Evolutionary conservation across 345 rosid genomes (phyloP).

Genomic region (Kandelia obovata): DNA sequence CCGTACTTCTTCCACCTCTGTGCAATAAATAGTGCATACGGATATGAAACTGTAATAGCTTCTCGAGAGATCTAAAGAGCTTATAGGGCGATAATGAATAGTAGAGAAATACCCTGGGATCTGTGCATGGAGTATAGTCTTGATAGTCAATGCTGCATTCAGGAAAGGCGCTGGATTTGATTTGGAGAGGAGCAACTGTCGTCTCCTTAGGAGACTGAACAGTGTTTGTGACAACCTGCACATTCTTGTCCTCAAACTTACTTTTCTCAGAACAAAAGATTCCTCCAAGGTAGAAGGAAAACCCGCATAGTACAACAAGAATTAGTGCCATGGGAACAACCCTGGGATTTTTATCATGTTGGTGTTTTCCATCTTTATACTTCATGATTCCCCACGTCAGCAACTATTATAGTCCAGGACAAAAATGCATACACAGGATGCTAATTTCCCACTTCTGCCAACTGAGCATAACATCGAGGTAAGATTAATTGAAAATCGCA

Average conservation of each 20-base stretch:
- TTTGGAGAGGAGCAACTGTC: conserved; percentile 43
- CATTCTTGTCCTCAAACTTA: conserved; percentile 15
- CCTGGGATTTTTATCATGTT: conserved; percentile 48
- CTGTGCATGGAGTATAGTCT: conserved; percentile 98
- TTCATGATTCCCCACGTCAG: conserved; percentile 45
- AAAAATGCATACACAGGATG: background rate
- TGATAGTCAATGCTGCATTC: conserved; percentile 82
- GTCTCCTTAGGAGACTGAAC: conserved; percentile 51
- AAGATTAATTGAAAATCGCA: too few species aligned
- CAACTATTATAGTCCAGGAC: conserved; percentile 13
- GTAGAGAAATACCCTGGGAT: conserved; percentile 64
- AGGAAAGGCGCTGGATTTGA: conserved; percentile 54
- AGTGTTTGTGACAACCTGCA: conserved; percentile 37
- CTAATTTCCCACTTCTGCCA: background rate
- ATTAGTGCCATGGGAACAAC: conserved; percentile 44
- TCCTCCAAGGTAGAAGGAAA: conserved; percentile 92
- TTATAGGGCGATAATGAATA: background rate
- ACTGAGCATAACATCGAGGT: too few species aligned
- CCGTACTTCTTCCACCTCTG: conserved; percentile 98
- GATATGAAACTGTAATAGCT: background rate
- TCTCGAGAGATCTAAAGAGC: background rate
- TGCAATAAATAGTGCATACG: conserved; percentile 17
- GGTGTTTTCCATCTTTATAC: conserved; percentile 78
- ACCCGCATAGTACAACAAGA: conserved; percentile 56
- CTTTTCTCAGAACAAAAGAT: conserved; percentile 60